Percentiles rank a stretch among this genome's conserved stretches.
Conservation (phyloP, 2,329 filamentous ascomycete species). For the Colletotrichum caudatum region DNA sequence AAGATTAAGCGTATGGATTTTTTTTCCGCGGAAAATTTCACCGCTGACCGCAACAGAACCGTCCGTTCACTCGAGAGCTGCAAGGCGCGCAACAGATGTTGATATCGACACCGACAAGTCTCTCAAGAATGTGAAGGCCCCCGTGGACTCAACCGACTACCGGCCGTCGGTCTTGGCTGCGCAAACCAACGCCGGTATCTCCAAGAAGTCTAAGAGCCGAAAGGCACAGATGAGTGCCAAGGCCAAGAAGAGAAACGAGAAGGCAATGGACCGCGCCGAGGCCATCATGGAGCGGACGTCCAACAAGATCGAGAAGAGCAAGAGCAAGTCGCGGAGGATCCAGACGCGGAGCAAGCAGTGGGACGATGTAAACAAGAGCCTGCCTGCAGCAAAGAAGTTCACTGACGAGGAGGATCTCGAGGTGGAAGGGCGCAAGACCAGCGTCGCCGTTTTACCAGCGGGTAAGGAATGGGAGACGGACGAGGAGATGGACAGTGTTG, state of each 20-base stretch:
- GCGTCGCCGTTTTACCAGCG: slow-evolving; percentile 43
- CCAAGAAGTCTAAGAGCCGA: slow-evolving; percentile 73
- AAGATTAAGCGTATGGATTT: slow-evolving; percentile 47
- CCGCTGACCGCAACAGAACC: slow-evolving; percentile 58
- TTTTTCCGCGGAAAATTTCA: neutral
- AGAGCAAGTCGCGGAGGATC: slow-evolving; percentile 60
- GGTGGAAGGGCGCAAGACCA: slow-evolving; percentile 42
- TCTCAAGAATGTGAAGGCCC: slow-evolving; percentile 69
- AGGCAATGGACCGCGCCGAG: slow-evolving; percentile 69
- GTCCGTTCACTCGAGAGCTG: slow-evolving; percentile 79
- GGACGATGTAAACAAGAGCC: slow-evolving; percentile 67
- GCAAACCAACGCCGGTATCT: slow-evolving; percentile 74
- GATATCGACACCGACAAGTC: slow-evolving; percentile 79
- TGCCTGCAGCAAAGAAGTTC: slow-evolving; percentile 25
- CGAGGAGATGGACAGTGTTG: slow-evolving; percentile 51
- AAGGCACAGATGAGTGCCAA: slow-evolving; percentile 67
- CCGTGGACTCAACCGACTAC: slow-evolving; percentile 59
- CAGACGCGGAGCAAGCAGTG: slow-evolving; percentile 65
- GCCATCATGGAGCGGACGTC: slow-evolving; percentile 70
- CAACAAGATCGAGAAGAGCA: slow-evolving; percentile 67
- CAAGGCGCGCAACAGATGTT: slow-evolving; percentile 77
- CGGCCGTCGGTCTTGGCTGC: slow-evolving; percentile 77
- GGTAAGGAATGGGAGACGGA: slow-evolving; percentile 49
- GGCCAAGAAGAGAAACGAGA: slow-evolving; percentile 68
- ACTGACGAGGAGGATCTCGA: slow-evolving; percentile 45